A percentile compares a stretch with the other conserved stretches of the same genome.
These are phyloP conservation scores for Chaetomium fimeti DNA, from an alignment of 495 filamentous ascomycete genomes.

Conservation along the genomic window DNA sequence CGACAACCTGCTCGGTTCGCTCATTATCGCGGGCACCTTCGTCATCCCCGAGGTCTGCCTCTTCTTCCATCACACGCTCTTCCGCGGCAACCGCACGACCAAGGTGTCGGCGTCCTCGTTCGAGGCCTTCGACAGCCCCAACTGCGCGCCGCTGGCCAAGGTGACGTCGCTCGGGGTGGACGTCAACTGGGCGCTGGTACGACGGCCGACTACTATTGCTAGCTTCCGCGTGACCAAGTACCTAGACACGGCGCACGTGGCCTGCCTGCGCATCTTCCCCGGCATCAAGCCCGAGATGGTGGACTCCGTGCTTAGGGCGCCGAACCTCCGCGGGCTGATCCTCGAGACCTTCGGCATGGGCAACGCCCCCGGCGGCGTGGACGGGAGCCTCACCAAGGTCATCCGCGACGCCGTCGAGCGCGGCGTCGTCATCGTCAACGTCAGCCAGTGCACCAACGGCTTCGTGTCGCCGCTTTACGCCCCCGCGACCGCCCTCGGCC, in stretches of 20 bases:
- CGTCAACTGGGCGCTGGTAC: slow-evolving; percentile 79
- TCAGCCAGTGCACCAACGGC: slow-evolving; percentile 88
- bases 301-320: slow-evolving; percentile 77
- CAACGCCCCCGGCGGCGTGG: slow-evolving; percentile 83
- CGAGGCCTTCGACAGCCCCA: slow-evolving; percentile 83
- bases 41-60: slow-evolving; percentile 94
- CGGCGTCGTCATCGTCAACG: slow-evolving; percentile 87
- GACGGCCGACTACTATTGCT: slow-evolving; percentile 68
- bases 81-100: slow-evolving; percentile 83
- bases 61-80: slow-evolving; percentile 93
- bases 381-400: slow-evolving; percentile 78
- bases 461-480: slow-evolving; percentile 90
- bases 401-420: slow-evolving; percentile 72
- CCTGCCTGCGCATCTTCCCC: slow-evolving; percentile 90
- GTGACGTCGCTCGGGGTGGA: slow-evolving; percentile 77
- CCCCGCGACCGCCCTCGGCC: slow-evolving; percentile 81
- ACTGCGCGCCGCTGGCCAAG: slow-evolving; percentile 73
- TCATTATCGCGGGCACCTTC: slow-evolving; percentile 94
- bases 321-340: slow-evolving; percentile 77
- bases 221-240: slow-evolving; percentile 75
- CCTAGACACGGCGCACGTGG: slow-evolving; percentile 83
- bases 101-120: slow-evolving; percentile 88
- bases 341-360: slow-evolving; percentile 95
- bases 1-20: slow-evolving; percentile 89
- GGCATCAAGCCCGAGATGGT: slow-evolving; percentile 96